Evolutionary conservation across 306 rosid species (phyloP).

Genomic region (Purshia tridentata): DNA sequence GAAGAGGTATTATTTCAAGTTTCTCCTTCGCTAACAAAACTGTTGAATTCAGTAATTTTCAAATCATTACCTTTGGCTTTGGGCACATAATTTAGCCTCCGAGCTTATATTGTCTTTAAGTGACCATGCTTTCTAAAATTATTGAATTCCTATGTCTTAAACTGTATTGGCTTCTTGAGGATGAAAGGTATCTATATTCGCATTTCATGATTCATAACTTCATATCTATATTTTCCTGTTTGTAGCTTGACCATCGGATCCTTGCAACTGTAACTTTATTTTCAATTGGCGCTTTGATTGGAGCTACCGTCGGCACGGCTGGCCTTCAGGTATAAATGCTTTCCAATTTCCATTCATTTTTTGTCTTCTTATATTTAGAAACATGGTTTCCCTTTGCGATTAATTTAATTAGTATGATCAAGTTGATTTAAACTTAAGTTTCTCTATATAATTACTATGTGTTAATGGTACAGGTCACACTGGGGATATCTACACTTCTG

Average conservation of each 20-base stretch:
- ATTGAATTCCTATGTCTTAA: too few relatives aligned
- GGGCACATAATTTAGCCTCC: not conserved
- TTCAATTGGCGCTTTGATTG: slow-evolving; percentile 57
- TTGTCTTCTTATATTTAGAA: not conserved
- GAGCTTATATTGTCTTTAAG: not conserved
- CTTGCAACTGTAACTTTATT: slow-evolving; percentile 65
- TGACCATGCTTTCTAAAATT: not conserved
- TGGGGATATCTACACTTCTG: slow-evolving; percentile 63
- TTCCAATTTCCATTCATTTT: not conserved
- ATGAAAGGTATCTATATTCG: too few relatives aligned
- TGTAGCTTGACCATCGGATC: slow-evolving; percentile 34
- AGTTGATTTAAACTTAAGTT: not conserved
- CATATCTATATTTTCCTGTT: not conserved
- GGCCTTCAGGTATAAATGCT: slow-evolving; percentile 61
- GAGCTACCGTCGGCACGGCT: slow-evolving; percentile 68
- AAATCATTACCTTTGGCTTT: not conserved
- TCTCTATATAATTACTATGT: slow-evolving; percentile 32
- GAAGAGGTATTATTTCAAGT: not conserved
- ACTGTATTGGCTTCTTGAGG: too few relatives aligned
- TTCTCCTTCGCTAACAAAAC: slow-evolving; percentile 25
- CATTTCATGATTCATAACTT: not conserved
- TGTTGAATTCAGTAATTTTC: slow-evolving; percentile 10
- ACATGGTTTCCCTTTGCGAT: not conserved
- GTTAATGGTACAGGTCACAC: not conserved
- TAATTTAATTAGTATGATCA: not conserved